A percentile compares a stretch with the other conserved stretches of the same genome.
phyloP scores from a whole-genome alignment of 2,329 filamentous ascomycete species.

The Fusarium sp. region DNA sequence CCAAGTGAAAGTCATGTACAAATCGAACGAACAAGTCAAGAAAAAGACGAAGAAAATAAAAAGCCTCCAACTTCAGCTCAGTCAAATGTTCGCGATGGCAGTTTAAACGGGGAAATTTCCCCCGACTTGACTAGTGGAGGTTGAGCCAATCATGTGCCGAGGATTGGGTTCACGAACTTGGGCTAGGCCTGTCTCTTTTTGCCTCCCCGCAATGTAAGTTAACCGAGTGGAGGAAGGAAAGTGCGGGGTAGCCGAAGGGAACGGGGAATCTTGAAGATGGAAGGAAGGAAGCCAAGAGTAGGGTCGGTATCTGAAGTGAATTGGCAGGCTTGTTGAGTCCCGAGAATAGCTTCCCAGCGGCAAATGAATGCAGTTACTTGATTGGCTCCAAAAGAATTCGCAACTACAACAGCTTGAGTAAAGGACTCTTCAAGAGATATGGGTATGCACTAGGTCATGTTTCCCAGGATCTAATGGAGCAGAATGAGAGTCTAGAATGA shows the following conservation, averaged over 20 bases:
- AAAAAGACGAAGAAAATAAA: too few species aligned
- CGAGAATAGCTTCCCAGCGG: not conserved
- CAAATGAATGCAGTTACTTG: not conserved
- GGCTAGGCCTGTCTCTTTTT: constrained; percentile 2
- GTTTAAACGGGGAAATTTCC: constrained; percentile 42
- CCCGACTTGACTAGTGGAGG: constrained; percentile 25
- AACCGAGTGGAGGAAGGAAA: constrained; percentile 12
- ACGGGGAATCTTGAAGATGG: not conserved
- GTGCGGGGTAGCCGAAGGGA: constrained; percentile 23
- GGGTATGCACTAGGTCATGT: too few species aligned
- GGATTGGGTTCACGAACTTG: not conserved
- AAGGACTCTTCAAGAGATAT: rapidly evolving
- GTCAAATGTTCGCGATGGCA: constrained; percentile 28
- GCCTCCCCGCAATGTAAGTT: constrained; percentile 24
- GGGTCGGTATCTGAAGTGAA: not conserved
- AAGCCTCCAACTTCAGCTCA: constrained; percentile 15
- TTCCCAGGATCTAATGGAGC: too few species aligned
- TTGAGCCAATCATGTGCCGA: constrained; percentile 14
- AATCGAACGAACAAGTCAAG: too few species aligned
- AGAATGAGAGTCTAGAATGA: too few species aligned
- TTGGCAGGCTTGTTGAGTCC: not conserved
- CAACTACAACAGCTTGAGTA: not conserved
- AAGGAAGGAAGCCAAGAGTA: not conserved
- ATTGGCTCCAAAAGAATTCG: not conserved
- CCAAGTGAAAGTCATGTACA: too few species aligned